These are phyloP conservation scores for Linnemannia schmuckeri DNA, from an alignment of 192 early-diverging fungal species.

Conservation along the genomic window DNA sequence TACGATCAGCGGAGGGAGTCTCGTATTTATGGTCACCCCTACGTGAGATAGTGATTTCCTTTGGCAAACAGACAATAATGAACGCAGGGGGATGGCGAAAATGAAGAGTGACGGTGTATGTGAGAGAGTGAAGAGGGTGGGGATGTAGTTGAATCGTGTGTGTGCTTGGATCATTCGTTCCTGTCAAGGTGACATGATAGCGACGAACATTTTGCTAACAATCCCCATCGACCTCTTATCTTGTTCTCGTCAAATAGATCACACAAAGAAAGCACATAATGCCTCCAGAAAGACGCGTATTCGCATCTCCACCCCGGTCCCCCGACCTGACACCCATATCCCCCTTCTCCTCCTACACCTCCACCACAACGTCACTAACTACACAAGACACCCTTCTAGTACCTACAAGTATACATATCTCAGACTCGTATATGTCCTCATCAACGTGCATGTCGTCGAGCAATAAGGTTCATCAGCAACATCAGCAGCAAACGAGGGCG, in stretches of 20 bases:
- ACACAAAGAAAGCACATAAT: neutral
- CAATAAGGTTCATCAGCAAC: constrained; percentile 10
- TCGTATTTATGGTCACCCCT: neutral
- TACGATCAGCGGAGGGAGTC: neutral
- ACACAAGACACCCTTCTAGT: neutral
- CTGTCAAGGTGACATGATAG: neutral
- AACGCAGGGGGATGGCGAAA: neutral
- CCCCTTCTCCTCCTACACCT: neutral
- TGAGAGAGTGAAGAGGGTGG: neutral
- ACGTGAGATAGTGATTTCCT: neutral
- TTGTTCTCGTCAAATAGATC: neutral
- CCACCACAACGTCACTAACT: neutral
- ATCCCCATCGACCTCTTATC: neutral
- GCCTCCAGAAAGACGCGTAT: constrained; percentile 41
- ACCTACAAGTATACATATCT: neutral
- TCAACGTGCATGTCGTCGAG: constrained; percentile 5
- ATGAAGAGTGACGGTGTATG: neutral
- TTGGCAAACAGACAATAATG: neutral
- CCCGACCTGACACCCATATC: neutral
- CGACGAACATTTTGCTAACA: neutral
- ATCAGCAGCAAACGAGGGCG: neutral
- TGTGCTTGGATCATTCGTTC: neutral
- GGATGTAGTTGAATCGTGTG: neutral
- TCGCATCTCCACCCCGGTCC: constrained; percentile 26
- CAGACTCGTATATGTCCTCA: constrained; percentile 6